These are phyloP conservation scores for Solanum chacoense DNA, from an alignment of 305 asterid species.

Conservation along the genomic window DNA sequence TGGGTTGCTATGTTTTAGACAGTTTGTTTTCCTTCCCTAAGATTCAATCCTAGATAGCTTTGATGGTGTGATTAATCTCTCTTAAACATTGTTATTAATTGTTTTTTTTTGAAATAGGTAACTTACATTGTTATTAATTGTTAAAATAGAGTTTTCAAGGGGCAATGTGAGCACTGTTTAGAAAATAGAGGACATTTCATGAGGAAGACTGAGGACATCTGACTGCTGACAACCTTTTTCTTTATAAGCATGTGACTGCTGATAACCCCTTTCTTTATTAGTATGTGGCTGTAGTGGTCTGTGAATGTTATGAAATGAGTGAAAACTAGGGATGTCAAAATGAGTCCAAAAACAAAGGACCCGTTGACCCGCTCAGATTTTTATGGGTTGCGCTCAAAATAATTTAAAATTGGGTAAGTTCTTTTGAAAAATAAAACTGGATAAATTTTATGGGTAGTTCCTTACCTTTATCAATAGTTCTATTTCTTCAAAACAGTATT, in stretches of 20 bases:
- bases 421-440: background rate
- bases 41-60: background rate
- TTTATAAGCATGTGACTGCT: background rate
- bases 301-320: background rate
- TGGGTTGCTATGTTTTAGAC: background rate
- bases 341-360: background rate
- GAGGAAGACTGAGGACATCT: background rate
- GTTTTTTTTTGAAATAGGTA: too few relatives aligned
- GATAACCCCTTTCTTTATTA: background rate
- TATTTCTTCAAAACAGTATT: background rate
- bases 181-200: background rate
- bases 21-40: background rate
- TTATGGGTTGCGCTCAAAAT: background rate
- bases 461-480: background rate
- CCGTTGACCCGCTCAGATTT: background rate
- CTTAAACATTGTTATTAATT: background rate
- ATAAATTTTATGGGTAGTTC: background rate
- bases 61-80: background rate
- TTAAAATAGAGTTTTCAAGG: background rate
- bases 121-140: background rate
- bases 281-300: background rate
- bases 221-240: background rate
- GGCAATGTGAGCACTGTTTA: background rate
- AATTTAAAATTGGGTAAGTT: background rate
- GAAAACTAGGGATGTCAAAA: background rate